Evolutionary conservation across 495 filamentous ascomycete genomes (phyloP).

Genomic region (Lophiostoma macrostomum): DNA sequence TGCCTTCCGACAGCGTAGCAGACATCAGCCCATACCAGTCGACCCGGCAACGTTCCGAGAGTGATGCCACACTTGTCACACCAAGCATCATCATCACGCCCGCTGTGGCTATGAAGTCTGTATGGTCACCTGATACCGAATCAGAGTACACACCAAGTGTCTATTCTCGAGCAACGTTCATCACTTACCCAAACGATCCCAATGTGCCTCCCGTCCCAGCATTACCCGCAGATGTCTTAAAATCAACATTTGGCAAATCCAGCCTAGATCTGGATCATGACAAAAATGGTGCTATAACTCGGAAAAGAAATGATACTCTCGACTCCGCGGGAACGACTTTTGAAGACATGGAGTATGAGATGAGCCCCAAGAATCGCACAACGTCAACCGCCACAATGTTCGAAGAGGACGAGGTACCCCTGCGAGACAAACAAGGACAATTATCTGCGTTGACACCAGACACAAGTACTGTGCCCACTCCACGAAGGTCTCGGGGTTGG

Average conservation of each 20-base stretch:
- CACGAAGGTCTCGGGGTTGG: conserved; percentile 72
- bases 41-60: conserved; percentile 24
- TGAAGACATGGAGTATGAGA: conserved; percentile 31
- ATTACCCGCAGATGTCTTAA: conserved; percentile 49
- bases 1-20: conserved; percentile 59
- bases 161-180: conserved; percentile 61
- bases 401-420: conserved; percentile 51
- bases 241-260: not conserved
- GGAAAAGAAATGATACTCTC: conserved; percentile 19
- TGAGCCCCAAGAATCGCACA: conserved; percentile 28
- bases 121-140: conserved; percentile 56
- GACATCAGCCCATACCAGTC: conserved; percentile 37
- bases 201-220: conserved; percentile 61
- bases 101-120: conserved; percentile 55
- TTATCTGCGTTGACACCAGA: conserved; percentile 5
- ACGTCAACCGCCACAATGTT: conserved; percentile 55
- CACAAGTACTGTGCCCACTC: conserved; percentile 35
- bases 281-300: not conserved
- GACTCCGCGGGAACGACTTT: conserved; percentile 36
- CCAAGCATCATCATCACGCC: conserved; percentile 66
- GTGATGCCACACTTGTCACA: conserved; percentile 41
- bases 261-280: not conserved
- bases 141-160: conserved; percentile 54
- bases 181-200: conserved; percentile 34
- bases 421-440: conserved; percentile 32